Percentiles rank a stretch among this genome's conserved stretches.
Evolutionary conservation across 306 rosid species (phyloP).

Genomic region (Glycine latifolia): DNA sequence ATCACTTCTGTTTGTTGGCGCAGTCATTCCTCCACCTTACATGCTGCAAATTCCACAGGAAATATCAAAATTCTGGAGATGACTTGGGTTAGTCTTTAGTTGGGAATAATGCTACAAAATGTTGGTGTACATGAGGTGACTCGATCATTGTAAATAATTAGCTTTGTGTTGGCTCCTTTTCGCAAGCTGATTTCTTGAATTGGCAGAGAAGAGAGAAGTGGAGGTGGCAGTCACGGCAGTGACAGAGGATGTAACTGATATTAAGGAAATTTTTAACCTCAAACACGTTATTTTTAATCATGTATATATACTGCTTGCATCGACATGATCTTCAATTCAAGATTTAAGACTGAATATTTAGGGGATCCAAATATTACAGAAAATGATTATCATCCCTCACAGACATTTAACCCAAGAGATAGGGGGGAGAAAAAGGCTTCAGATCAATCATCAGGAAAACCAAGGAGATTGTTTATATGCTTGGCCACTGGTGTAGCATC

Average conservation of each 20-base stretch:
- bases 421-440: background rate
- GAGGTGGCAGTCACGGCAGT: too few species aligned
- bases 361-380: background rate
- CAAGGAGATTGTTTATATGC: constrained; percentile 73
- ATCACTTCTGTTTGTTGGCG: constrained; percentile 91
- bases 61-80: constrained; percentile 85
- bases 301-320: background rate
- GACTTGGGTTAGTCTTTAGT: constrained; percentile 48
- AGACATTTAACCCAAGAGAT: background rate
- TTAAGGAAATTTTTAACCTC: too few species aligned
- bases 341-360: background rate
- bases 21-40: constrained; percentile 79
- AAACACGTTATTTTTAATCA: too few species aligned
- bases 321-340: background rate
- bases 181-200: too few species aligned
- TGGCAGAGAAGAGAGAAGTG: too few species aligned
- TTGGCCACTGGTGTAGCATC: constrained; percentile 80
- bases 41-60: constrained; percentile 74
- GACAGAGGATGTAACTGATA: too few species aligned
- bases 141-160: background rate
- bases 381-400: background rate
- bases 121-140: constrained; percentile 2
- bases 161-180: too few species aligned
- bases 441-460: constrained; percentile 77
- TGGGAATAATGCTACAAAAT: background rate